These are phyloP conservation scores for Geranium rotundifolium DNA, from an alignment of 345 rosid genomes.

Conservation along the genomic window DNA sequence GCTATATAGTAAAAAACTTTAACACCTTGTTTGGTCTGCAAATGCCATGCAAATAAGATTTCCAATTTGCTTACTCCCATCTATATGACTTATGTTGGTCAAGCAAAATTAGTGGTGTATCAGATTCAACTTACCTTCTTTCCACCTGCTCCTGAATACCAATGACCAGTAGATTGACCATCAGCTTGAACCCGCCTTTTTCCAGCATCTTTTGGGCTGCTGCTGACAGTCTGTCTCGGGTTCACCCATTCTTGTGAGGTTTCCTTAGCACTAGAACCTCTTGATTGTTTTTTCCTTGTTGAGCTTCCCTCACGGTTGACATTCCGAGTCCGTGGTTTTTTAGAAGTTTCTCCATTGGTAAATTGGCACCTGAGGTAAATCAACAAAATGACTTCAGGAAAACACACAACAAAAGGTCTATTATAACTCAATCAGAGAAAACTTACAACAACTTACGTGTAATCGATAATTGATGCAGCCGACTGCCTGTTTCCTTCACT, in stretches of 20 bases:
- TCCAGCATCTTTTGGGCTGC: constrained; percentile 60
- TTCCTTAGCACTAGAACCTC: constrained; percentile 22
- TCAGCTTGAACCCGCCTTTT: constrained; percentile 64
- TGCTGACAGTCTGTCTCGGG: constrained; percentile 35
- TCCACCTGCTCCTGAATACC: constrained; percentile 80
- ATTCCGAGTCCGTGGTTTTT: constrained; percentile 21
- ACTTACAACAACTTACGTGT: constrained; percentile 17
- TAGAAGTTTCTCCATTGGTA: constrained; percentile 39
- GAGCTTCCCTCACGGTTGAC: constrained; percentile 23
- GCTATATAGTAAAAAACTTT: background rate
- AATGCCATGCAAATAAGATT: background rate
- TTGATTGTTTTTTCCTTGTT: constrained; percentile 35
- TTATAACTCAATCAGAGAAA: background rate
- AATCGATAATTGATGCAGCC: constrained; percentile 41
- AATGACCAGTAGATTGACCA: constrained; percentile 50
- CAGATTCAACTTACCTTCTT: constrained; percentile 42
- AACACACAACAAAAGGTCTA: background rate
- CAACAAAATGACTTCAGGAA: background rate
- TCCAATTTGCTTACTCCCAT: background rate
- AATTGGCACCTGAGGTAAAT: constrained; percentile 60
- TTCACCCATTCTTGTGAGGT: constrained; percentile 42
- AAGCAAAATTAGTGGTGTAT: background rate
- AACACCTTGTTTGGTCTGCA: background rate
- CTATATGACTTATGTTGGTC: background rate
- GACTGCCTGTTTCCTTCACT: constrained; percentile 24